Base-by-base conservation (phyloP, 345 rosid genomes). In the Gossypium sturtianum region DNA sequence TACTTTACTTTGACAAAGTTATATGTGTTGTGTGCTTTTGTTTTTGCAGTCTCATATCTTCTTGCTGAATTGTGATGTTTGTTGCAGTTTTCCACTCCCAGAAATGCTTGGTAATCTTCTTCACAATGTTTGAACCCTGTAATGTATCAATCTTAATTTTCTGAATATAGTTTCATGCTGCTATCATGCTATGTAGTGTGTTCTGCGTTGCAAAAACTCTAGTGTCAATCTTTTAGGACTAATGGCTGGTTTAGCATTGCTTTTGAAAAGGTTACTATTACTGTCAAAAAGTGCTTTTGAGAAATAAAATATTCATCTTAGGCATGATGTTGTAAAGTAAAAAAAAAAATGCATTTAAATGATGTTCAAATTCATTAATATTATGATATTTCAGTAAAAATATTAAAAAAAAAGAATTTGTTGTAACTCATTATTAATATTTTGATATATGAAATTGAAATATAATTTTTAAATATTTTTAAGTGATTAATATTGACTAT, bases 21-120 rank as follows among this genome's bases (percentile, higher is more conserved):
- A 48, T 10, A 60, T 16, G 2, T 59, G 73, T 70, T 44, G 34
- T 22, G 22, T 64, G 71, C 56, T 74, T 79, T 51, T 72, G 23
- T 66, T 60, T 73, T 68, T 77, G 83, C 92, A 92, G 98, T 87
- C 97, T 66, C 98, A 91, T 74, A 88, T 94, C 83, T 90, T 94
- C 86, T 79, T 94, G 78, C 90, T 92, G 80, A 94, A 94, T 76
- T 90, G 98, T 73, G 98, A 94, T 74, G 98, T 94, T 74, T 94
- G 98, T 87, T 92, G 98, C 80, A 92, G 92, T 77, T 94, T 94
- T 80, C 97, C 98, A 0, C 83, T 94, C 74, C 91, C 92, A 8
- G 85, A 88, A 75, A 89, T 91, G 96, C 97, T 93, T 6, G 94
- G 98, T 93, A 88, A 85, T 66, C 17, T 27, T 75, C 23, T 67